Evolutionary conservation across 2,329 filamentous ascomycete species (phyloP), one percentile per base, ranked within the genome.

Genomic region (Sporothrix protearum): DNA sequence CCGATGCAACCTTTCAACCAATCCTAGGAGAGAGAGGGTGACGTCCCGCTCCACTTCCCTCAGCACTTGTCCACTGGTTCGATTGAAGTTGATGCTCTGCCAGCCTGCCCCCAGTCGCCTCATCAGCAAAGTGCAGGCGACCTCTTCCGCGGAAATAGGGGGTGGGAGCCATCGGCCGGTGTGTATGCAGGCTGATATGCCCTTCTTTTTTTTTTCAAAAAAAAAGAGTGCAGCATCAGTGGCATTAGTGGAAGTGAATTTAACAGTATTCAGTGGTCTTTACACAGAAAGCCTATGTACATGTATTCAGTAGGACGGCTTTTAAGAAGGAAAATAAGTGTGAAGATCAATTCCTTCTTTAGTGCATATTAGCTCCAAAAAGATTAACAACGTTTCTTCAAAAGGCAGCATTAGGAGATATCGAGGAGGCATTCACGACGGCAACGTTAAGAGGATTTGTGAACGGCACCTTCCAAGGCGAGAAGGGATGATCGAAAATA

Each of bases 121-220:
- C 57, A 63, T 63, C 57, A 63, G 57, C 57, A 61, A 10, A 39
- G 16, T 36, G 57, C 57, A 61, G 19, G 8, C 14, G 3, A 19
- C 19, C 57, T 61, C 30, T 61, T 61, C 57, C 57, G 57, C 57
- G 30, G 57, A 16, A 39, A 61, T 22, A 61, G 57, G 57, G 55
- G 57, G 8, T 12, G 57, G 57, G 57, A 63, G 33, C 25, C 57
- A 63, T 42, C 57, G 33, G 57, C 19, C 30, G 57, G 57, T 61
- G 57, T 63, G 39, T 64, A 64, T 47, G 61, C 61, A 64, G 61
- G 61, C 61, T 64, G 61, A 64, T 39, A 64, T 30, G 39, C 61
- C n/a, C n/a, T n/a, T n/a, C n/a, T n/a, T n/a, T n/a, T n/a, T n/a
- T n/a, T n/a, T 19, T 64, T 10, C 9, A 12, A 3, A 28, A 33